Evolutionary conservation across 1,139 yeast species (phyloP).

Genomic region (Suhomyces maxii): DNA sequence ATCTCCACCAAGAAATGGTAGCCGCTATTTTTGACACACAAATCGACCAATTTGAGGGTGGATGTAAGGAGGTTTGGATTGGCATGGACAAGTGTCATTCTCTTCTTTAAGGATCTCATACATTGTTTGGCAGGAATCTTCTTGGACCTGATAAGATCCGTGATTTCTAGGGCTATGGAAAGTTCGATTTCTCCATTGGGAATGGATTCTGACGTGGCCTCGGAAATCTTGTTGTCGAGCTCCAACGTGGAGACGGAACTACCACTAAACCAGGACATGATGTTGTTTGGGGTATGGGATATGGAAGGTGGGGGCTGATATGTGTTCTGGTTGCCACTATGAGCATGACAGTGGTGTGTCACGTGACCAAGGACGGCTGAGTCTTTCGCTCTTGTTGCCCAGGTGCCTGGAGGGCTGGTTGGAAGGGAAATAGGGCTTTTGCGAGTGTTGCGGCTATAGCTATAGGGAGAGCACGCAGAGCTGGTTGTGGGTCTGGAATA

Average conservation of each 20-base stretch:
- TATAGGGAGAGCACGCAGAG: too few relatives aligned
- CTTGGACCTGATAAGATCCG: conserved; percentile 84
- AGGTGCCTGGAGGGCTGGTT: background rate
- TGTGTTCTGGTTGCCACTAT: conserved; percentile 1
- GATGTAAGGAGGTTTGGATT: conserved; percentile 80
- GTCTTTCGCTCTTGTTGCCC: too few relatives aligned
- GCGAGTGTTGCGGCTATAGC: too few relatives aligned
- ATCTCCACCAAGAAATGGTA: conserved; percentile 77
- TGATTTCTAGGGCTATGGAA: conserved; percentile 77
- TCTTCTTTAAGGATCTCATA: conserved; percentile 76
- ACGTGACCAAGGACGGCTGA: background rate
- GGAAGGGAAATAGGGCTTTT: background rate
- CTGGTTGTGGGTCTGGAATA: too few relatives aligned
- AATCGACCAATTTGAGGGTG: conserved; percentile 73
- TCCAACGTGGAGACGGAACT: conserved; percentile 44
- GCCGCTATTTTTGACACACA: conserved; percentile 94
- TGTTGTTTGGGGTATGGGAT: background rate
- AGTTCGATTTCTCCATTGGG: conserved; percentile 92
- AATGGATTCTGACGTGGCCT: conserved; percentile 84
- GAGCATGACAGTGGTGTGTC: background rate
- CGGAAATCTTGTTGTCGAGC: conserved; percentile 65
- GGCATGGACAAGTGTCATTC: conserved; percentile 58
- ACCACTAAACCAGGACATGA: conserved; percentile 66
- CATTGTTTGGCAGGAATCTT: conserved; percentile 81
- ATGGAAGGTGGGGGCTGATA: conserved; percentile 2